Evolutionary conservation across 352 stramenopile species (phyloP).

Genomic region (Globisporangium emineosum): DNA sequence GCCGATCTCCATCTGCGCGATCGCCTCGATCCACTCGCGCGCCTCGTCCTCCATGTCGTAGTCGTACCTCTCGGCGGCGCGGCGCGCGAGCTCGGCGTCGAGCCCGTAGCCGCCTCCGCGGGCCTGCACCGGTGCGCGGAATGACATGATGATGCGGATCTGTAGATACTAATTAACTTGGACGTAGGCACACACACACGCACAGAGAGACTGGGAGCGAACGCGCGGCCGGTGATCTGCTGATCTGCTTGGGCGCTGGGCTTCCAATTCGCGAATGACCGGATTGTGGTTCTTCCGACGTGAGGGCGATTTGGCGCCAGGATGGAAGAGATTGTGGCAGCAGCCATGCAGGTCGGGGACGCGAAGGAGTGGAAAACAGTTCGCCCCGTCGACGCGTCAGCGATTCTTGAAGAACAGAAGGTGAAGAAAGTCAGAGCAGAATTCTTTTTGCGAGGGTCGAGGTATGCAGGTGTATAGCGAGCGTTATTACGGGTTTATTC

Average conservation of each 20-base stretch:
- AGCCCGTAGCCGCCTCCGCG: conserved; percentile 84
- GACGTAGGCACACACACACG: background rate
- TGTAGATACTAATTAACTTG: background rate
- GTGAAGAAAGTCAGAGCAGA: conserved; percentile 9
- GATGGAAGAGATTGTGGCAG: conserved; percentile 2
- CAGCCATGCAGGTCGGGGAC: background rate
- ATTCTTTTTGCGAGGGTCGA: no score
- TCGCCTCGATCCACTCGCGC: conserved; percentile 80
- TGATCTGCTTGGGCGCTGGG: background rate
- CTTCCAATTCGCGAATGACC: conserved; percentile 9
- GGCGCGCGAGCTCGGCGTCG: conserved; percentile 85
- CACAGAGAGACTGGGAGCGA: background rate
- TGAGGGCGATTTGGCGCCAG: background rate
- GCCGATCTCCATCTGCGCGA: conserved; percentile 74
- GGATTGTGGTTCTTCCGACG: background rate
- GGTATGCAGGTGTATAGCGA: no score
- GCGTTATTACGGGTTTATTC: background rate
- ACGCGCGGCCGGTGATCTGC: background rate
- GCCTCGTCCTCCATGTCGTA: conserved; percentile 84
- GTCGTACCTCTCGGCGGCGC: conserved; percentile 87
- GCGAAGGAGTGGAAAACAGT: background rate
- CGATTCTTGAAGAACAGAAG: conserved; percentile 11
- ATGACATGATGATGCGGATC: conserved; percentile 13
- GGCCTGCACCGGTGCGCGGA: conserved; percentile 50
- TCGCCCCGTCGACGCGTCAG: background rate